Evolutionary conservation across 257 asterid species (phyloP), one percentile per base, ranked within the genome.

Genomic region (Solanum infundibuliforme): DNA sequence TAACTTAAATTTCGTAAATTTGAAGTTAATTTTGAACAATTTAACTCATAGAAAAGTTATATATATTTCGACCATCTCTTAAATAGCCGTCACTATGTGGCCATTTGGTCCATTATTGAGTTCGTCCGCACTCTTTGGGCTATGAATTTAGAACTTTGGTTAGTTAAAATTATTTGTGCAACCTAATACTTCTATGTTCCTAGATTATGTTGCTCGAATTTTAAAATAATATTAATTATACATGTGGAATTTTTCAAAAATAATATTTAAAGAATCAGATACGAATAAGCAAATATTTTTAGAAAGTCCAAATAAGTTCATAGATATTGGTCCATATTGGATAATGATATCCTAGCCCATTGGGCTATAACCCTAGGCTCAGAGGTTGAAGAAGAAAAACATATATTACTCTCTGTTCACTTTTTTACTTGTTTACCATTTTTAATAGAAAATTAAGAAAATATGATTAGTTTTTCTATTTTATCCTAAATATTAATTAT

Each of bases 181-280:
- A 21, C 23, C 62, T 52, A 16, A 52, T 52, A 7, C 62, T 52
- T 58, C 23, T 18, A 58, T 58, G 46, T 41, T 41, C 13, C 0
- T 41, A 41, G 46, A 41, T 41, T 41, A 41, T 2, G 38, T 35
- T 35, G 8, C 38, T 35, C 1, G 38, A 0, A 35, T 35, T 35
- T 1, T 0, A 35, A 35, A 48, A 48, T 48, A 16, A n/a, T n/a
- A n/a, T 16, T 18, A 0, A 18, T 52, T 0, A 2, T 48, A 48
- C 21, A 0, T 2, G 3, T 52, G 23, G 1, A 52, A 52, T 16
- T 52, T 18, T 52, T 18, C n/a, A 16, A 52, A 52, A 52, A 52
- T 0, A 52, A 52, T 52, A 48, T 48, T 52, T 2, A 2, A 16
- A 52, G 1, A 1, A 14, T 52, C 1, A 0, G 0, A 52, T 16